Conservation (phyloP, 1,284 basidiomycete species). For the Rhodotorula mucilaginosa region DNA sequence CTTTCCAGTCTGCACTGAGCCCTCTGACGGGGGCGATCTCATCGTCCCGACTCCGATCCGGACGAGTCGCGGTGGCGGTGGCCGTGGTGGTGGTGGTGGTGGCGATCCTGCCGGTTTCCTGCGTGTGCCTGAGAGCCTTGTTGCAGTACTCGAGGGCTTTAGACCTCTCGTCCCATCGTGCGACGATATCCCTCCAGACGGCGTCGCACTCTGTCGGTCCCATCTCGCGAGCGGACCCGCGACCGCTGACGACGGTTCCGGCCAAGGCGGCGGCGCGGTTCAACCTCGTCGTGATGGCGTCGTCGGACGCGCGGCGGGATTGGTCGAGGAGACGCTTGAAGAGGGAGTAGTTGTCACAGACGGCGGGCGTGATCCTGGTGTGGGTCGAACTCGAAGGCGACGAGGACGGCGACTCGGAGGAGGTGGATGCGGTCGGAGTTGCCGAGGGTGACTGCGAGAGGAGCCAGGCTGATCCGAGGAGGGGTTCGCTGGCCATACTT, state of each 20-base stretch:
- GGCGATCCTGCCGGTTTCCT: background rate
- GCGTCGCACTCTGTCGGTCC: constrained; percentile 25
- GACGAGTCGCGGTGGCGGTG: background rate
- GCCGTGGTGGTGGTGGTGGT: background rate
- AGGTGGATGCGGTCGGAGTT: background rate
- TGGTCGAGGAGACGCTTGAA: constrained; percentile 24
- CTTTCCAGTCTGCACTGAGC: constrained; percentile 14
- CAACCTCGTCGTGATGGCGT: constrained; percentile 29
- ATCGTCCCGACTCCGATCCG: no score
- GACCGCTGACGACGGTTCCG: background rate
- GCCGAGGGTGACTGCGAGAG: constrained; percentile 22
- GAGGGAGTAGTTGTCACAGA: constrained; percentile 20
- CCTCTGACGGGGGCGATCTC: background rate
- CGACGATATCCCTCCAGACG: constrained; percentile 31
- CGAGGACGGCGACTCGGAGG: background rate
- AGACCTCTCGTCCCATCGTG: constrained; percentile 26
- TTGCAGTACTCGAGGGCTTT: constrained; percentile 29
- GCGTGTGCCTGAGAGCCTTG: background rate
- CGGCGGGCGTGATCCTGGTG: constrained; percentile 26
- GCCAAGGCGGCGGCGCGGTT: constrained; percentile 29
- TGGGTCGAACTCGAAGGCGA: background rate
- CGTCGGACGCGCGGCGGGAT: constrained; percentile 31
- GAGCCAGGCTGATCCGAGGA: constrained; percentile 35
- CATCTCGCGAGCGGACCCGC: background rate
- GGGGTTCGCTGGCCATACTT: constrained; percentile 2